A percentile compares a stretch with the other conserved stretches of the same genome.
Conservation (phyloP, 345 rosid species). For the Linum usitatissimum region DNA sequence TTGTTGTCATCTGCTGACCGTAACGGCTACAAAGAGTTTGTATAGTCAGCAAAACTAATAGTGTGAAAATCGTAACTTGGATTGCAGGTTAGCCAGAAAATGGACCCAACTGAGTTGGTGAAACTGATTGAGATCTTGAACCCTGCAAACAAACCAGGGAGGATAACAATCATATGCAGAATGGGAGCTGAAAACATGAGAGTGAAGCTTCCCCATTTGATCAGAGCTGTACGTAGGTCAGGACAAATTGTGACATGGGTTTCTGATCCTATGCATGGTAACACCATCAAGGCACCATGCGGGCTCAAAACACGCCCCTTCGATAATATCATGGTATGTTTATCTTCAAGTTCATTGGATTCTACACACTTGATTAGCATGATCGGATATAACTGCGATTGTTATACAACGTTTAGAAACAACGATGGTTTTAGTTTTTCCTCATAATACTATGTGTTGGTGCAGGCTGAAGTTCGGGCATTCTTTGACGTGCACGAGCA, state of each 20-base stretch:
- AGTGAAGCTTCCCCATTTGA: conserved; percentile 8
- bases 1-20: background rate
- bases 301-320: conserved; percentile 4
- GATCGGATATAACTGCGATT: no score
- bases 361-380: background rate
- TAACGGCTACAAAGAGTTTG: background rate
- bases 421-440: no score
- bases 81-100: conserved; percentile 5
- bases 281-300: conserved; percentile 7
- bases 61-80: background rate
- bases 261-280: conserved; percentile 5
- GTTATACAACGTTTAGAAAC: no score
- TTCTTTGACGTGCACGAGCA: conserved; percentile 7
- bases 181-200: conserved; percentile 9
- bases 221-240: conserved; percentile 3
- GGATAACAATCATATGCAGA: conserved; percentile 7
- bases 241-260: conserved; percentile 7
- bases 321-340: conserved; percentile 1
- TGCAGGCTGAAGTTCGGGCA: conserved; percentile 5
- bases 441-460: background rate
- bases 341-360: background rate
- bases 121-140: conserved; percentile 6
- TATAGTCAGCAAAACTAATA: background rate
- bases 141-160: conserved; percentile 1
- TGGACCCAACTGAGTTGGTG: conserved; percentile 6